Conservation (phyloP, 2,329 filamentous ascomycete genomes). For the Ceratocystis lukuohia region DNA sequence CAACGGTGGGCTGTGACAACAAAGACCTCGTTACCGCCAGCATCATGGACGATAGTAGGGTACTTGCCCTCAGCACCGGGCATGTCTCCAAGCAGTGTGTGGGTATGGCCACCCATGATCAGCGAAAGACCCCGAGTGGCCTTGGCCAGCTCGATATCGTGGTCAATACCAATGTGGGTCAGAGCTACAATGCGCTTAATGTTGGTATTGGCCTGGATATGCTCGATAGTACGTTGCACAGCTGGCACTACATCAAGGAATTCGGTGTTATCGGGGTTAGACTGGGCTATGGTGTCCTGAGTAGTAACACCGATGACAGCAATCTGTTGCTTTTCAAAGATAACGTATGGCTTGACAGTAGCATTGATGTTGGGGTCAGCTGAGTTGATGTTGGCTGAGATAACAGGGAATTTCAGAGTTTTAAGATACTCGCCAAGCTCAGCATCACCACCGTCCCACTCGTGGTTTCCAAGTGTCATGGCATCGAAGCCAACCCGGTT, state of each 20-base stretch:
- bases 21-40: slow-evolving; percentile 52
- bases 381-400: slow-evolving; percentile 50
- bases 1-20: slow-evolving; percentile 55
- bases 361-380: slow-evolving; percentile 45
- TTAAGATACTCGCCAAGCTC: slow-evolving; percentile 46
- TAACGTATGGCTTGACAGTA: slow-evolving; percentile 51
- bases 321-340: slow-evolving; percentile 47
- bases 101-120: slow-evolving; percentile 51
- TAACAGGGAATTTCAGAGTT: slow-evolving; percentile 51
- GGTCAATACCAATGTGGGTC: slow-evolving; percentile 54
- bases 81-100: slow-evolving; percentile 48
- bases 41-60: slow-evolving; percentile 48
- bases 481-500: slow-evolving; percentile 54
- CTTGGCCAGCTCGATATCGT: slow-evolving; percentile 47
- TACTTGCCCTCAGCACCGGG: slow-evolving; percentile 45
- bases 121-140: slow-evolving; percentile 49
- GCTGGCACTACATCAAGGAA: slow-evolving; percentile 45
- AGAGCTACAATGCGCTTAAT: slow-evolving; percentile 52
- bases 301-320: slow-evolving; percentile 54
- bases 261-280: slow-evolving; percentile 43
- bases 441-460: slow-evolving; percentile 53
- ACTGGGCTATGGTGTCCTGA: slow-evolving; percentile 43
- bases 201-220: slow-evolving; percentile 47
- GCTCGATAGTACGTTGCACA: slow-evolving; percentile 48
- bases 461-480: slow-evolving; percentile 56